These are phyloP conservation scores for Kluyveromyces siamensis DNA, from an alignment of 805 yeast genomes.

Conservation along the genomic window DNA sequence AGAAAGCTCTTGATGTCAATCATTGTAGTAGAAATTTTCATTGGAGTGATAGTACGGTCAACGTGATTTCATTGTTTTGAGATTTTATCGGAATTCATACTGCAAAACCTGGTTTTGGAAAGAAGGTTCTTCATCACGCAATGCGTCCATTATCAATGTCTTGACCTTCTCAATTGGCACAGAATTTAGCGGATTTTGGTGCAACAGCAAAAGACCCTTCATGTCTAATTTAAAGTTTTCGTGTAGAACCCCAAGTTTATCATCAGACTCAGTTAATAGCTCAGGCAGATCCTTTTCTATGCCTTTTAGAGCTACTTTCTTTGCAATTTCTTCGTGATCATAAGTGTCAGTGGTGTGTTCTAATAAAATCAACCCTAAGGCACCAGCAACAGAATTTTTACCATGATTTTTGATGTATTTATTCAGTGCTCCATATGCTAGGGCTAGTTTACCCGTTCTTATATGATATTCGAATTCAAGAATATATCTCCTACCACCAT, in stretches of 20 bases:
- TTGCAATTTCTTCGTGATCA: constrained; percentile 21
- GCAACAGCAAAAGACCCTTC: constrained; percentile 14
- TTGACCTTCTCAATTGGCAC: constrained; percentile 7
- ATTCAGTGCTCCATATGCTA: constrained; percentile 22
- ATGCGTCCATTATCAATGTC: constrained; percentile 12
- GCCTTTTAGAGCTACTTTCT: constrained; percentile 24
- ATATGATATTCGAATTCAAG: constrained; percentile 23
- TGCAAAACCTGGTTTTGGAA: constrained; percentile 17
- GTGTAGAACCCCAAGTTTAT: constrained; percentile 14
- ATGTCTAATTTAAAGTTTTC: constrained; percentile 10
- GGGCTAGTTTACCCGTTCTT: constrained; percentile 22
- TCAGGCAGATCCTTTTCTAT: constrained; percentile 17
- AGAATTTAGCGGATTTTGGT: constrained; percentile 2
- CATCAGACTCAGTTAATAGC: constrained; percentile 14
- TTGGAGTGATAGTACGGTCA: too few species aligned
- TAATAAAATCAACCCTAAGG: constrained; percentile 19
- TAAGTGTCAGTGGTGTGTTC: constrained; percentile 13
- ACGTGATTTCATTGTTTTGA: too few species aligned
- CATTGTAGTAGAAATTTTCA: too few species aligned
- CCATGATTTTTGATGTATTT: constrained; percentile 15
- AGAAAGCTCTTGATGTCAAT: too few species aligned
- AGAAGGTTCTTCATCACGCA: constrained; percentile 18
- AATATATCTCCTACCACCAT: constrained; percentile 24
- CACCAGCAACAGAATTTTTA: constrained; percentile 17
- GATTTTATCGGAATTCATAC: constrained; percentile 13